phyloP scores from a whole-genome alignment of 495 filamentous ascomycete species.

The Aspergillus wentii region DNA sequence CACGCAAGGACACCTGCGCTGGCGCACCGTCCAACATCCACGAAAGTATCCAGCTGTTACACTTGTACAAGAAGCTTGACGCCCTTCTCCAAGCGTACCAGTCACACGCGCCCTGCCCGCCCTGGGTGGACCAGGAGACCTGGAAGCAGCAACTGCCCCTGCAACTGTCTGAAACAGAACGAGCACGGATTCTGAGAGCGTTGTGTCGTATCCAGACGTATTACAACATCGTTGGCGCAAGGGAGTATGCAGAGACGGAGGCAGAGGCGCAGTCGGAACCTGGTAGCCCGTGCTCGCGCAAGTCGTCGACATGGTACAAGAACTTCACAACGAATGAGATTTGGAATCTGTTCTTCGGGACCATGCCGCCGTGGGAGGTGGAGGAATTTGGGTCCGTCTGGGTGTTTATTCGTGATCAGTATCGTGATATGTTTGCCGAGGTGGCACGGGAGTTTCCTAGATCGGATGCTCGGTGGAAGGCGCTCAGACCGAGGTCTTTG shows the following conservation, averaged over 20 bases:
- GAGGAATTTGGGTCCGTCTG: constrained; percentile 13
- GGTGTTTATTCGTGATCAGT: constrained; percentile 6
- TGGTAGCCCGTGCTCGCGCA: background rate
- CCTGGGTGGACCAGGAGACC: background rate
- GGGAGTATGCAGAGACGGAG: constrained; percentile 5
- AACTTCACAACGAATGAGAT: constrained; percentile 10
- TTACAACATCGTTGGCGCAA: constrained; percentile 12
- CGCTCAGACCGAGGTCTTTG: constrained; percentile 1
- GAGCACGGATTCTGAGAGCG: constrained; percentile 9
- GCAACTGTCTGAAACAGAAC: constrained; percentile 4
- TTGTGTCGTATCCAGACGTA: constrained; percentile 15
- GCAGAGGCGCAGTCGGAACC: background rate
- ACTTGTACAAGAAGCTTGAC: constrained; percentile 3
- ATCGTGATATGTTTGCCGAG: constrained; percentile 4
- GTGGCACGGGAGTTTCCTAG: constrained; percentile 7
- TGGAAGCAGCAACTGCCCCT: constrained; percentile 1
- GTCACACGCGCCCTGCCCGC: constrained; percentile 4
- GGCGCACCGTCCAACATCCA: background rate
- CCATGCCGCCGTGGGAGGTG: constrained; percentile 14
- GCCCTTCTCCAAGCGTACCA: constrained; percentile 4
- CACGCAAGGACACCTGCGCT: background rate
- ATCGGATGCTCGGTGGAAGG: constrained; percentile 3
- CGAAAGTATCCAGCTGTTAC: constrained; percentile 4
- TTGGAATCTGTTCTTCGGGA: constrained; percentile 10
- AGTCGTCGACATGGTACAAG: constrained; percentile 9